Evolutionary conservation across 2,329 filamentous ascomycete genomes (phyloP), one percentile per base, ranked within the genome.

Genomic region (Trematosphaeria pertusa): DNA sequence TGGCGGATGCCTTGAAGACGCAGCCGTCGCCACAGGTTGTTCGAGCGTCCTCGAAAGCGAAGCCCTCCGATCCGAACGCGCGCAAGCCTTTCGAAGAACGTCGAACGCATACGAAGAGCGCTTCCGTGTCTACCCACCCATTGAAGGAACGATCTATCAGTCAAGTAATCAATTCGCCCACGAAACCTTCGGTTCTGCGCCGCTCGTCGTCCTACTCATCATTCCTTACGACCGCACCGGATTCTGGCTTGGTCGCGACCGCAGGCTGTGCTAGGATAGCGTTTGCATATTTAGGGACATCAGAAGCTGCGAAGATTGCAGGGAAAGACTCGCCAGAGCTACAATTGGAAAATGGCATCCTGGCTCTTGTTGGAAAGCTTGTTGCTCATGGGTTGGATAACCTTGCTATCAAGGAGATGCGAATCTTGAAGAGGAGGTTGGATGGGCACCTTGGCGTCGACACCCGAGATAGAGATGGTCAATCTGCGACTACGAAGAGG

Each of bases 331-430:
- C 86, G n/a, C 79, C 83, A 1, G 79, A 82, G 34, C 73, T 88
- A 30, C 87, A 92, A 62, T 70, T 92, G 3, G 89, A 92, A 64
- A 85, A 78, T 48, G 89, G 88, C 43, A 88, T 89, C 78, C 82
- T 87, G 12, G 84, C 86, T 0, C 78, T 92, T 42, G 72, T 87
- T 30, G 81, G 82, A 30, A 89, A 86, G 63, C 75, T 92, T 1
- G 73, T 91, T 11, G 74, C 76, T 0, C 75, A 90, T 37, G 82
- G 83, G 1, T 69, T 91, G 40, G 81, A 87, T 35, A 82, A 85
- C n/a, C 75, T 87, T 46, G 88, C 89, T 0, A 70, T 84, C 32
- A 88, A 85, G 61, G 88, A 92, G 60, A 66, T 92, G 48, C 77
- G 82, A 31, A 73, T 85, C 9, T 66, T 92, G 54, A 91, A 89